Conservation (phyloP, 495 filamentous ascomycete species). For the Hypoxylon rickii region DNA sequence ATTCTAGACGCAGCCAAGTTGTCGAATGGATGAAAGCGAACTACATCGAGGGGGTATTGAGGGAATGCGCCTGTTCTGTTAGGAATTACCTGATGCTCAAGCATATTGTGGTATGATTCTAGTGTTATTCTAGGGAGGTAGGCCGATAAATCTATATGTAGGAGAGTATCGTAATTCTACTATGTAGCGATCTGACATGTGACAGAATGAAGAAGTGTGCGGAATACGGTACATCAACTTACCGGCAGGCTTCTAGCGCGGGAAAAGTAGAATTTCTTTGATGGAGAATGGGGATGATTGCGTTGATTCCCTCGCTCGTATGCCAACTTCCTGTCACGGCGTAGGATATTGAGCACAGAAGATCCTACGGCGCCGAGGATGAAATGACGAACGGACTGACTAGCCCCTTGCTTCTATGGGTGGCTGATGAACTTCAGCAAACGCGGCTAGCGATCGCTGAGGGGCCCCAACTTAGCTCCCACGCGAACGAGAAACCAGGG, state of each 20-base stretch:
- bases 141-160: too few relatives aligned
- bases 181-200: conserved; percentile 28
- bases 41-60: conserved; percentile 13
- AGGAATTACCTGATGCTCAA: too few relatives aligned
- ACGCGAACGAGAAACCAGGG: conserved; percentile 29
- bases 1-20: conserved; percentile 17
- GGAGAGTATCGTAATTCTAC: conserved; percentile 10
- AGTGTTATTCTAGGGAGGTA: conserved; percentile 11
- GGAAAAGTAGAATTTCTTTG: neutral
- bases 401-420: conserved; percentile 23
- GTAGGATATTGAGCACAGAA: too few relatives aligned
- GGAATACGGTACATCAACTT: neutral
- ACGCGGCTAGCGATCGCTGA: conserved; percentile 25
- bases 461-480: conserved; percentile 21
- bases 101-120: conserved; percentile 22
- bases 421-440: conserved; percentile 19
- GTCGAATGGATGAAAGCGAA: conserved; percentile 27
- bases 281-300: conserved; percentile 10
- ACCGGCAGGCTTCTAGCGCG: neutral
- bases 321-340: too few relatives aligned
- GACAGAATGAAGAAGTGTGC: conserved; percentile 3
- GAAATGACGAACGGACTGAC: neutral
- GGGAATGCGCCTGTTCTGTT: too few relatives aligned
- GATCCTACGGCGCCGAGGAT: too few relatives aligned
- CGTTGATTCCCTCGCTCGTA: conserved; percentile 3